Base-by-base conservation (phyloP, 2,329 filamentous ascomycete genomes). In the Fusarium stilboides region DNA sequence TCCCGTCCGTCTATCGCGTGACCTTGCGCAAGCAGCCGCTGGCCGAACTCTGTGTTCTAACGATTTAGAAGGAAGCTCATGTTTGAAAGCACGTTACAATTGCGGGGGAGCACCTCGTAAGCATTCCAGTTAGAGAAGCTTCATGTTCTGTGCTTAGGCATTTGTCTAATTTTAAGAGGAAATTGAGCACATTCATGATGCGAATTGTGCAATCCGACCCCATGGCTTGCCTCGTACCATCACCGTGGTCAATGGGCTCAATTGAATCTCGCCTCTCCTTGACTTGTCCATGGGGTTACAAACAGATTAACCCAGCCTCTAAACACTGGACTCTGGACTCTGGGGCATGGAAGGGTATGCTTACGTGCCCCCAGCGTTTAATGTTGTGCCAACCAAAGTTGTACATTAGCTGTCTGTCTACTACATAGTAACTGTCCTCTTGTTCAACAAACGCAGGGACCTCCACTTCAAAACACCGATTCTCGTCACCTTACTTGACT, bases 21-120 rank as follows among this genome's bases (percentile, higher is more conserved):
- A 77, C 75, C 75, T 74, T 73, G 73, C 74, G 75, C 75, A 77
- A 76, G 62, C 71, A 73, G 73, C 70, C 57, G 57, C 54, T 64
- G 64, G 50, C 55, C 56, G 61, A 74, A 73, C 66, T 70, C 59
- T 71, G 55, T 57, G 44, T 52, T 62, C 56, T 56, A 64, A 71
- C 56, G 44, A 61, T 39, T 24, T 40, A n/a, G 28, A 31, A 31
- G 36, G 33, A 59, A 49, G 54, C 54, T 58, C 47, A 34, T 17
- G 24, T 36, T 45, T 17, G 44, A 47, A 63, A 65, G 61, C 58
- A 62, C 37, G 44, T 65, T 56, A 49, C 51, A 40, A 53, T 42
- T 68, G 58, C 44, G 58, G 67, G 62, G 53, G 17, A 36, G 14
- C 46, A 43, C 31, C 39, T 49, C 28, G 28, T 22, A 19, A 57